A percentile compares a stretch with the other conserved stretches of the same genome.
These are phyloP conservation scores for Cytospora chrysosperma DNA, from an alignment of 2,329 filamentous ascomycete genomes.

Conservation along the genomic window DNA sequence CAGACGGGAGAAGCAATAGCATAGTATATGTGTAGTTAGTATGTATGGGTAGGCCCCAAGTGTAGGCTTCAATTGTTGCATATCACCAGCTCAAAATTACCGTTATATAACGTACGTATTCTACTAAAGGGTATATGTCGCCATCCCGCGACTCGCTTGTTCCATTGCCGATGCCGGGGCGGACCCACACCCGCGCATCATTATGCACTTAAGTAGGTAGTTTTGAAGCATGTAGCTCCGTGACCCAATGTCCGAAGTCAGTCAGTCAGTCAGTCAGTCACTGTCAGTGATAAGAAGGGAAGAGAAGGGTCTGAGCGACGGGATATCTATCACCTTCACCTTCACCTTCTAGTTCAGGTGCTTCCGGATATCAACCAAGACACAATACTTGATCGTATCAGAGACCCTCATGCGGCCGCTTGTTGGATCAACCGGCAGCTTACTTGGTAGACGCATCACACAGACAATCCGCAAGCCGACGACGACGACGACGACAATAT, in stretches of 20 bases:
- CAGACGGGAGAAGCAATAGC: no score
- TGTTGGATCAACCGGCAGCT: constrained; percentile 11
- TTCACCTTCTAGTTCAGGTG: neutral
- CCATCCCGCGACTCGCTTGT: neutral
- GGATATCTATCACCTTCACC: neutral
- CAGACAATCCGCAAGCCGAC: constrained; percentile 2
- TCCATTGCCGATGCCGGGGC: neutral
- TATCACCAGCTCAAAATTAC: neutral
- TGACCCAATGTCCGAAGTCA: neutral
- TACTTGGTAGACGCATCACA: constrained; percentile 9
- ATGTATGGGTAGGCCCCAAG: no score
- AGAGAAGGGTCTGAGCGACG: neutral
- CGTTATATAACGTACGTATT: no score
- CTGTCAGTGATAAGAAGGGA: no score
- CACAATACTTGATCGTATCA: no score
- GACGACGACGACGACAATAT: no score
- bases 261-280: neutral
- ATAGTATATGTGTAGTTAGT: no score
- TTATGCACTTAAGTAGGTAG: no score
- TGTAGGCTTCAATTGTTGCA: constrained; percentile 1
- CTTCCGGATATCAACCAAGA: no score
- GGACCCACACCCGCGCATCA: neutral
- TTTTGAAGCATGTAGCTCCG: no score
- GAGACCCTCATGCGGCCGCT: constrained; percentile 16
- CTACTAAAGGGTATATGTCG: no score